Base-by-base conservation (phyloP, 169 alveolate genomes). In the Pseudocohnilembus persalinus region DNA sequence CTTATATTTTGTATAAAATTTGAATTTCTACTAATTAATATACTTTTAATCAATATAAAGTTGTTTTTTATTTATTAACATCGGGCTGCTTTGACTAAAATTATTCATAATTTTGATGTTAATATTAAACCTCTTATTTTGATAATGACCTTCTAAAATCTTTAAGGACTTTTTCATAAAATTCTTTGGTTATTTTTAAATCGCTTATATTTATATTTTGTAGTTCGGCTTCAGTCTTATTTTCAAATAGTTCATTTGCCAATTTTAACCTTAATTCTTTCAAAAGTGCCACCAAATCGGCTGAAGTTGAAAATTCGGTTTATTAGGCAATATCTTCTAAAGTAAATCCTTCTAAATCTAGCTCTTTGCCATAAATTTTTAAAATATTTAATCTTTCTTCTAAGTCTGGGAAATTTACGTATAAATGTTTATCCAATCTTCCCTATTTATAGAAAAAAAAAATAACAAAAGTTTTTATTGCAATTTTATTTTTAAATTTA, bases 271-370 rank as follows among this genome's bases (percentile, higher is more conserved):
- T 84, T 1, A 83, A 31, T 75, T 90, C 88, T 31, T 90, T 90
- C 24, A 87, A 65, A 32, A 88, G 84, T 49, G 87, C 85, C 26
- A 81, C 89, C 4, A 94, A 82, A 83, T 94, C 97, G 25, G 97
- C 96, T 11, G 91, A 81, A 27, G 96, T 84, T 76, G 87, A 92
- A 29, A 90, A 86, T 33, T 90, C 90, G 4, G 93, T 84, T 31
- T 27, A 33, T 49, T 81, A 33, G 0, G 85, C 83, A 31, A 87
- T 30, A 29, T 84, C 83, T 30, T 88, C 88, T 31, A 84, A 31
- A 34, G 82, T 65, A 33, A 81, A 73, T 16, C 87, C 93, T 29
- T 83, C 76, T 31, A 80, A 88, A 26, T 77, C 83, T 31, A 74
- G 68, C n/a, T 88, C 91, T 31, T 79, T 81, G 29, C 82, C 75